Percentiles rank a stretch among this genome's conserved stretches.
These are phyloP conservation scores for Vaccinium vitisidaea DNA, from an alignment of 148 eudicot genomes.

Conservation along the genomic window DNA sequence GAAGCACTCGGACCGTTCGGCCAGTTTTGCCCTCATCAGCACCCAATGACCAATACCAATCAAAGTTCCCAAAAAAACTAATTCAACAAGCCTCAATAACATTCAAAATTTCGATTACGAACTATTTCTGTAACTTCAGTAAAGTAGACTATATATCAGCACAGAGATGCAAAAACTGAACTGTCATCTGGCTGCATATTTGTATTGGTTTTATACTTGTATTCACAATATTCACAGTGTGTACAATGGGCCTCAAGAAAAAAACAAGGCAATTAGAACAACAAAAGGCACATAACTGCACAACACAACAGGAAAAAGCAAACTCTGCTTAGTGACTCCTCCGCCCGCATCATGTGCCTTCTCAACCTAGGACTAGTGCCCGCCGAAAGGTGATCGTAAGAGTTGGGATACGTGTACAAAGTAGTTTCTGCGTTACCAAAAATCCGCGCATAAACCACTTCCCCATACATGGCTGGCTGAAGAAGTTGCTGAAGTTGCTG, in stretches of 20 bases:
- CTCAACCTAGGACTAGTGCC: constrained; percentile 42
- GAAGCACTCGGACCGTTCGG: too few species aligned
- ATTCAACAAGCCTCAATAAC: background rate
- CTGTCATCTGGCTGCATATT: constrained; percentile 8
- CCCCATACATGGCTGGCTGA: constrained; percentile 64
- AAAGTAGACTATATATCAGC: constrained; percentile 10
- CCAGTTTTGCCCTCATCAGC: too few species aligned
- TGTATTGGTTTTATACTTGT: background rate
- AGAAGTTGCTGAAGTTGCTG: constrained; percentile 18
- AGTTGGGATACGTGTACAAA: constrained; percentile 37
- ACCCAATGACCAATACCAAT: background rate
- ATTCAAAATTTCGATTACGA: background rate
- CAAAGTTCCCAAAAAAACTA: background rate
- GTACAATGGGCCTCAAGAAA: constrained; percentile 9
- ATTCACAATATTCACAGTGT: constrained; percentile 9
- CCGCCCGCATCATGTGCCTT: constrained; percentile 50
- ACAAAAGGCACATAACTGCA: constrained; percentile 49
- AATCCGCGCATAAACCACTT: constrained; percentile 57
- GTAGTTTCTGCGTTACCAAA: constrained; percentile 53
- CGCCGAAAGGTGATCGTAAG: constrained; percentile 32
- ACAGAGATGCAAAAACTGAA: constrained; percentile 11
- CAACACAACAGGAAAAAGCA: constrained; percentile 63
- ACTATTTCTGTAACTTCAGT: background rate
- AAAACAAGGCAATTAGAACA: constrained; percentile 37
- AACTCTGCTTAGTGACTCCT: constrained; percentile 56